phyloP scores from a whole-genome alignment of 1,139 yeast species.

The Candida pseudoviswanathii region DNA sequence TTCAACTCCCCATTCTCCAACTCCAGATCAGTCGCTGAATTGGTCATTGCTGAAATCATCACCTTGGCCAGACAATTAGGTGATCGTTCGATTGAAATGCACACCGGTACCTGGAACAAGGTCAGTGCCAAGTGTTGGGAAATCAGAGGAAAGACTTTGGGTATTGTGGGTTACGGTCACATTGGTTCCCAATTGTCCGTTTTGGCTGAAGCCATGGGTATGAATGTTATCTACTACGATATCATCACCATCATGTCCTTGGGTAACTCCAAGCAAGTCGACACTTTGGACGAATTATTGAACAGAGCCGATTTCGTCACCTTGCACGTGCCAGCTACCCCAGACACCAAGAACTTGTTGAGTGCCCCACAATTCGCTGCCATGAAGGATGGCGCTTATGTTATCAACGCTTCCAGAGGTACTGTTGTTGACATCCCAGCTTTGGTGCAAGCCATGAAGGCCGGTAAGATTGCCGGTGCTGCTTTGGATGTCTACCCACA shows the following conservation, averaged over 20 bases:
- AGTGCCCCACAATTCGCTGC: constrained; percentile 91
- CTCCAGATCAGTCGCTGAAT: constrained; percentile 97
- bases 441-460: constrained; percentile 83
- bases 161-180: constrained; percentile 97
- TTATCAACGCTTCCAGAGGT: constrained; percentile 97
- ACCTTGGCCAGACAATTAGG: constrained; percentile 95
- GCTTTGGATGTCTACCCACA: constrained; percentile 96
- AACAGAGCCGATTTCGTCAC: constrained; percentile 84
- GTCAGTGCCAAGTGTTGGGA: constrained; percentile 97
- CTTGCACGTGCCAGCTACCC: constrained; percentile 91
- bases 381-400: constrained; percentile 95
- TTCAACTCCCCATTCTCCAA: constrained; percentile 99
- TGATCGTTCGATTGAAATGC: constrained; percentile 94
- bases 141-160: constrained; percentile 97
- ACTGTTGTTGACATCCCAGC: constrained; percentile 97
- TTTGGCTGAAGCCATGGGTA: constrained; percentile 96
- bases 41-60: constrained; percentile 93
- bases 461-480: constrained; percentile 96
- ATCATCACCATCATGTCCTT: constrained; percentile 90
- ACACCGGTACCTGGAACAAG: constrained; percentile 98
- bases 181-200: constrained; percentile 97
- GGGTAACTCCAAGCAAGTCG: constrained; percentile 95
- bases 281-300: constrained; percentile 80
- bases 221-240: constrained; percentile 94
- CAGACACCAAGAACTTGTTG: constrained; percentile 89